Base-by-base conservation (phyloP, 2,329 filamentous ascomycete genomes). In the Calycina marina region DNA sequence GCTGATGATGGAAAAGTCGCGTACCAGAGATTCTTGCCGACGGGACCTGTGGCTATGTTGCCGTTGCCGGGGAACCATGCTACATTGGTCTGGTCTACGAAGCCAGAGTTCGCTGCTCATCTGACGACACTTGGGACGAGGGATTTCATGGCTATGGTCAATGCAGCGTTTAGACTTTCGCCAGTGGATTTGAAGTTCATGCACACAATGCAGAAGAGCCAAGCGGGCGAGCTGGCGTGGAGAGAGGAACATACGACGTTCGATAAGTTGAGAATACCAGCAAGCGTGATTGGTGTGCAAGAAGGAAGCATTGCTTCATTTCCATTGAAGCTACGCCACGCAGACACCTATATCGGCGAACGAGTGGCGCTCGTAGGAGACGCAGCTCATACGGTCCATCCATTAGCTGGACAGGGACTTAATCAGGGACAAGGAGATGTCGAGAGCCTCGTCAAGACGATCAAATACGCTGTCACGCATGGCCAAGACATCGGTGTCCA, bases 21-120 rank as follows among this genome's bases (percentile, higher is more conserved):
- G 15, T 98, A 93, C 55, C 90, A 98, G 58, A 75, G 90, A 34
- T 98, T 98, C 60, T 64, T 98, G 10, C 90, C 90, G 4, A 83
- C 82, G 0, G 90, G 90, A 0, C 90, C 90, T 0, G 73, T 96
- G 31, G 90, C 90, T 12, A 75, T 96, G 59, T 71, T 98, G 2
- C 90, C 90, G 1, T 62, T 98, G 6, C 90, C 90, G 0, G 80
- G 81, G 13, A 79, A 81, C 41, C 69, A 72, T 52, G 77, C 86
- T 4, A 86, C 84, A 1, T 64, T 98, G 4, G 90, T 98, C 12
- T 98, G 90, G 90, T 92, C 85, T 4, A 96, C 86, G 1, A 90
- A 82, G 0, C 78, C 85, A 0, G 65, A 73, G 34, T 75, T 83
- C 38, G 90, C 88, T 1, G 67, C 79, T 0, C 65, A 77, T 34